A percentile compares a stretch with the other conserved stretches of the same genome.
Conservation (phyloP, 345 rosid genomes). For the Aquilaria sinensis region DNA sequence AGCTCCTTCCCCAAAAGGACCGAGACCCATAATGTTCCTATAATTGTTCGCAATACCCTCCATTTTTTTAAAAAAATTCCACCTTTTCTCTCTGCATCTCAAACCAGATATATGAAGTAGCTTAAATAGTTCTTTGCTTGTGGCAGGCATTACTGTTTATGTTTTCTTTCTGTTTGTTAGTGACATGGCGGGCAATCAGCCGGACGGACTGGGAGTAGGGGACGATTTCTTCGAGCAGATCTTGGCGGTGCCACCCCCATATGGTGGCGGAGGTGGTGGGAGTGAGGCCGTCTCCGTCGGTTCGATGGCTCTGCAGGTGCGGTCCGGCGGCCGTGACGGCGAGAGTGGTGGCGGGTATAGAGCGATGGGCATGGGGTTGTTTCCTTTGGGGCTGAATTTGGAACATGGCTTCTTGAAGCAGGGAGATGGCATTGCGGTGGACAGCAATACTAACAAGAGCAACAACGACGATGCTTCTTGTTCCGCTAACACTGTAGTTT, state of each 20-base stretch:
- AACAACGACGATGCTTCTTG: slow-evolving; percentile 25
- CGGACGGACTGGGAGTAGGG: slow-evolving; percentile 31
- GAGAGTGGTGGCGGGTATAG: slow-evolving; percentile 18
- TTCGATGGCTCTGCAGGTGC: slow-evolving; percentile 55
- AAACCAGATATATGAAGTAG: too few species aligned
- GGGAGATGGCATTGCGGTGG: slow-evolving; percentile 18
- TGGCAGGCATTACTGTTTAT: too few species aligned
- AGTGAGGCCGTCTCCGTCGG: slow-evolving; percentile 23
- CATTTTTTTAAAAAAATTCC: too few species aligned
- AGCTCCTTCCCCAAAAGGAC: slow-evolving; percentile 1
- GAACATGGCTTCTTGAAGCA: slow-evolving; percentile 39
- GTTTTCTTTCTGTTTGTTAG: too few species aligned
- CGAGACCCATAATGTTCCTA: slow-evolving; percentile 1
- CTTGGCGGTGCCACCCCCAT: slow-evolving; percentile 43
- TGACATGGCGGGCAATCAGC: slow-evolving; percentile 48
- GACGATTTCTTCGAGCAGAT: slow-evolving; percentile 80
- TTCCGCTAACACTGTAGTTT: slow-evolving; percentile 26
- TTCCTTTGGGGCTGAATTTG: slow-evolving; percentile 35
- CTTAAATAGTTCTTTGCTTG: too few species aligned
- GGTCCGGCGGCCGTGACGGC: slow-evolving; percentile 23
- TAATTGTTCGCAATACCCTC: not conserved
- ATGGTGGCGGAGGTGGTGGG: slow-evolving; percentile 25
- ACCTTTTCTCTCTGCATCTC: too few species aligned
- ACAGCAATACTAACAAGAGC: slow-evolving; percentile 12
- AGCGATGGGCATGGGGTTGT: slow-evolving; percentile 25